These are phyloP conservation scores for Kuraishia floccosa DNA, from an alignment of 805 yeast species.

Conservation along the genomic window DNA sequence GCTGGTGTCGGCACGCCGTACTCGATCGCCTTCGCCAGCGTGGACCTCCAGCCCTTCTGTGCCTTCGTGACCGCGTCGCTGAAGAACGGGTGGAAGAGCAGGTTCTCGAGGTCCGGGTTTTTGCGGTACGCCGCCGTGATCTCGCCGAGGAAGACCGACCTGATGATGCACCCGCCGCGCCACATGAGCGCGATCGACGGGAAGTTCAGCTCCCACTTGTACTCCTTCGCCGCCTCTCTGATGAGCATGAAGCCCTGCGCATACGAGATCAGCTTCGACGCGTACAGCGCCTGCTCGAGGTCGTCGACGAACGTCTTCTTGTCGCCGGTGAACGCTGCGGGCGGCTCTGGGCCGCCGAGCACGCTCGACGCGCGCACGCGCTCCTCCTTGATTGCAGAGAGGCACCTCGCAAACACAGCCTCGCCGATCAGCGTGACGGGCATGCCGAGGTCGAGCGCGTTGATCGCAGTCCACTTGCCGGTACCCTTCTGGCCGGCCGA, in stretches of 20 bases:
- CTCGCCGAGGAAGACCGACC: slow-evolving; percentile 96
- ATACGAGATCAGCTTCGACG: slow-evolving; percentile 95
- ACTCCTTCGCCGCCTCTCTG: slow-evolving; percentile 95
- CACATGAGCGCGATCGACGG: slow-evolving; percentile 97
- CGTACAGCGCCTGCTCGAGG: slow-evolving; percentile 96
- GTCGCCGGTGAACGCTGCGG: slow-evolving; percentile 58
- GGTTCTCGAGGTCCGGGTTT: slow-evolving; percentile 88
- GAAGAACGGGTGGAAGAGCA: slow-evolving; percentile 94
- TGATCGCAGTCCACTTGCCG: slow-evolving; percentile 99
- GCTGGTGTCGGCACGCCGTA: slow-evolving; percentile 98
- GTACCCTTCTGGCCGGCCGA: slow-evolving; percentile 99
- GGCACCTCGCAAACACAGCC: slow-evolving; percentile 95
- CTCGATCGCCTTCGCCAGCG: slow-evolving; percentile 65
- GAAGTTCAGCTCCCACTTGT: slow-evolving; percentile 94
- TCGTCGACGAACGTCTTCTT: slow-evolving; percentile 79
- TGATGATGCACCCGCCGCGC: slow-evolving; percentile 99
- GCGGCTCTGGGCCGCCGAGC: slow-evolving; percentile 68
- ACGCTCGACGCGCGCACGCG: slow-evolving; percentile 76
- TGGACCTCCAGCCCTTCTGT: slow-evolving; percentile 90
- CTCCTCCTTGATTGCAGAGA: slow-evolving; percentile 87
- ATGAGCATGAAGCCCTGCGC: slow-evolving; percentile 99
- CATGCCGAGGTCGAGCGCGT: slow-evolving; percentile 95
- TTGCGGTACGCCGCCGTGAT: slow-evolving; percentile 94
- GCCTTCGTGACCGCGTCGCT: slow-evolving; percentile 85
- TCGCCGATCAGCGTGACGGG: slow-evolving; percentile 98